Evolutionary conservation across 163 green algal species (phyloP), one percentile per base, ranked within the genome.

Genomic region (Volvox carteri): DNA sequence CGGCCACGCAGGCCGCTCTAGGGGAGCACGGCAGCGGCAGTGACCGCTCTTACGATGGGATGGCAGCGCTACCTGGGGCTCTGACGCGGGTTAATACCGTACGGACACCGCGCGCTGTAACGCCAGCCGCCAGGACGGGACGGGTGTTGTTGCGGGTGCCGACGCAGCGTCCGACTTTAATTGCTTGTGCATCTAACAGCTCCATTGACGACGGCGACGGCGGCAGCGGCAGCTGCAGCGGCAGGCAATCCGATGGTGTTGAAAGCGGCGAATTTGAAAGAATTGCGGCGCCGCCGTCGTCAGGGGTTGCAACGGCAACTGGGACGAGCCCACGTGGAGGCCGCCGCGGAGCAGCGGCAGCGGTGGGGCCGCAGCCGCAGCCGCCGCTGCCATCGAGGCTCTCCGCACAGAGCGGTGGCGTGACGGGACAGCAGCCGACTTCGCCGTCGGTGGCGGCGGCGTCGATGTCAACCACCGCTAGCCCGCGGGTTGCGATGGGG

Each of bases 71-170:
- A 39, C 70, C 37, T 56, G n/a, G 19, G 28, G 18, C 8, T 9
- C 2, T 78, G 6, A 23, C 39, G 18, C 39, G 39, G 8, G 37
- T 39, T 2, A 14, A 4, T 39, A 78, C 70, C 16, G 56, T 78
- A 39, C 30, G 65, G 37, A 5, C 62, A 8, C 39, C 39, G 70
- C 70, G 70, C 2, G 18, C 70, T 6, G 70, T 52, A 18, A 78
- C 70, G 70, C 70, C 70, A 37, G 70, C 70, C 37, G 70, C 70
- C 39, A 78, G 25, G 39, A 58, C 70, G 39, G 70, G 70, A 2
- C 70, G 70, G 41, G 23, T 78, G 41, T 21, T 78, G 70, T 14
- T 58, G 16, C 70, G 70, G 1, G 70, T 39, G 5, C 39, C 70
- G 8, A 56, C 70, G 1, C 70, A 78, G 41, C 70, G 37, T 7